Conservation (phyloP, 805 yeast species). For the Hyphopichia homilentoma region DNA sequence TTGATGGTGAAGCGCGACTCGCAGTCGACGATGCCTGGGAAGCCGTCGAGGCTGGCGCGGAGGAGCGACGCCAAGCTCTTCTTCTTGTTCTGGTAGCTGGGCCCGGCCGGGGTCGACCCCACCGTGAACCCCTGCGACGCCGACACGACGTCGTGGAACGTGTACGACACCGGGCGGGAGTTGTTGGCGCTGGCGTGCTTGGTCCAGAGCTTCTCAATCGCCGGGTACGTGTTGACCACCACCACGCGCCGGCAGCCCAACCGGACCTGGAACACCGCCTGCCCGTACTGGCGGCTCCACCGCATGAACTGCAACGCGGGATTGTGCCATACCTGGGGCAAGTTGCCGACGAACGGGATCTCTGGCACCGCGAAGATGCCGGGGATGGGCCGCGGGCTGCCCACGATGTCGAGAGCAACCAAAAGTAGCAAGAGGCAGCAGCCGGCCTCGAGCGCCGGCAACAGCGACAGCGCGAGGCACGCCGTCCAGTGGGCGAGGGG, state of each 20-base stretch:
- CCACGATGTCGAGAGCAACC: background rate
- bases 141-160: slow-evolving; percentile 64
- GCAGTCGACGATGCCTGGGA: slow-evolving; percentile 31
- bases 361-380: slow-evolving; percentile 40
- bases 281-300: slow-evolving; percentile 43
- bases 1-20: slow-evolving; percentile 29
- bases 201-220: slow-evolving; percentile 54
- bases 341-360: slow-evolving; percentile 50
- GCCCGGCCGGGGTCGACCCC: slow-evolving; percentile 62
- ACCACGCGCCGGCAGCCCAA: slow-evolving; percentile 56
- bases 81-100: slow-evolving; percentile 42
- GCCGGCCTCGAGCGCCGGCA: too few relatives aligned
- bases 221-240: slow-evolving; percentile 62
- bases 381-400: background rate
- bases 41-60: slow-evolving; percentile 26
- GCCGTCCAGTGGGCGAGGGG: too few relatives aligned
- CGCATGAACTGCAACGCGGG: slow-evolving; percentile 47
- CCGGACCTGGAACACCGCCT: slow-evolving; percentile 55
- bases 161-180: slow-evolving; percentile 63
- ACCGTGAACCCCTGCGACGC: slow-evolving; percentile 55
- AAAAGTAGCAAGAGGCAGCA: too few relatives aligned
- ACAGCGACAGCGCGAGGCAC: too few relatives aligned
- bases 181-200: slow-evolving; percentile 45
- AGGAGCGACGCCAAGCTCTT: slow-evolving; percentile 48
- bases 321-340: slow-evolving; percentile 39